phyloP scores from a whole-genome alignment of 2,329 filamentous ascomycete species.

The Colletotrichum sidae region DNA sequence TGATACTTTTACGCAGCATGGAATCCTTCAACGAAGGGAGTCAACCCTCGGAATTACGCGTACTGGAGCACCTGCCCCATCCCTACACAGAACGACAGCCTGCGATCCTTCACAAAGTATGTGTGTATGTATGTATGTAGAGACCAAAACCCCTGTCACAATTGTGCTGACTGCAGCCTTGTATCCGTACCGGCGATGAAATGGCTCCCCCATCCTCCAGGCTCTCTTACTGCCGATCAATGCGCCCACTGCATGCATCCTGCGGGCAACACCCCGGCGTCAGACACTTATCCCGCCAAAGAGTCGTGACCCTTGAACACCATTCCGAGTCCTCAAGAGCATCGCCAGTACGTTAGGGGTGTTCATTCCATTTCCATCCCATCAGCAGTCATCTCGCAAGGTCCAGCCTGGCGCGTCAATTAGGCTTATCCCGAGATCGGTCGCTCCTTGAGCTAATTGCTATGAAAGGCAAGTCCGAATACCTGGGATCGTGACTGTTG shows the following conservation, averaged over 20 bases:
- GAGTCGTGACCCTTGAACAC: slow-evolving; percentile 30
- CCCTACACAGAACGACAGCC: too few relatives aligned
- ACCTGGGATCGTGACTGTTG: not conserved
- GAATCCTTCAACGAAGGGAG: too few relatives aligned
- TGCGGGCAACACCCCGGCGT: slow-evolving; percentile 15
- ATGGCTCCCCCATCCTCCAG: not conserved
- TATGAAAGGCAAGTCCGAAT: not conserved
- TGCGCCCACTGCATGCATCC: slow-evolving; percentile 26
- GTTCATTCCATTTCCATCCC: slow-evolving; percentile 36
- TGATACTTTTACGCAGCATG: too few relatives aligned
- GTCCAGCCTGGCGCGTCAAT: slow-evolving; percentile 8
- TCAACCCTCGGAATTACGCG: too few relatives aligned
- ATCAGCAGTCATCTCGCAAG: slow-evolving; percentile 20
- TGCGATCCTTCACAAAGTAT: too few relatives aligned
- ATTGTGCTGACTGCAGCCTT: too few relatives aligned
- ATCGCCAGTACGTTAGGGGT: slow-evolving; percentile 15
- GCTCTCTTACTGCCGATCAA: slow-evolving; percentile 24
- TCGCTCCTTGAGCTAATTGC: slow-evolving; percentile 1
- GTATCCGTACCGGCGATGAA: not conserved
- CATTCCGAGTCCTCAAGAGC: slow-evolving; percentile 25
- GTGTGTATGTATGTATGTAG: too few relatives aligned
- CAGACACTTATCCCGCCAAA: slow-evolving; percentile 16
- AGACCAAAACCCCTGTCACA: too few relatives aligned
- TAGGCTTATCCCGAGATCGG: slow-evolving; percentile 12
- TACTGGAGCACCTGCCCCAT: too few relatives aligned